Conservation (phyloP, 768 basidiomycete genomes). For the Aureoboletus auriporus region DNA sequence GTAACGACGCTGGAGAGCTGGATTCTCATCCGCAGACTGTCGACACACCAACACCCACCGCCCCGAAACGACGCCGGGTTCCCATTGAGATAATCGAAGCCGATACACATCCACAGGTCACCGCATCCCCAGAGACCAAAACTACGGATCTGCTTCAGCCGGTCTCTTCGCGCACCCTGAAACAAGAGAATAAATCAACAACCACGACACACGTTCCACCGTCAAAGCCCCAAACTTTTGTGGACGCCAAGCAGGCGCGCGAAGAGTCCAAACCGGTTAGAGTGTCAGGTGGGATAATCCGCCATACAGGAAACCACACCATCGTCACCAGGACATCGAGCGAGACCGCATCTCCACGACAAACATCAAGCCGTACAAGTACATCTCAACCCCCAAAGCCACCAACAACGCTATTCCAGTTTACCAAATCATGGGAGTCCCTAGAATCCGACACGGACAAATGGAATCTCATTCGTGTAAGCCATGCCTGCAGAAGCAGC, state of each 20-base stretch:
- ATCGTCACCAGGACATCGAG: slow-evolving; percentile 42
- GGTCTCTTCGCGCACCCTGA: slow-evolving; percentile 35
- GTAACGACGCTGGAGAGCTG: neutral
- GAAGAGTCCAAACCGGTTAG: slow-evolving; percentile 41
- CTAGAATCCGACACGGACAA: slow-evolving; percentile 37
- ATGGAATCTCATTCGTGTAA: slow-evolving; percentile 59
- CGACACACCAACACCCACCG: neutral
- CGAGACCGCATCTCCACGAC: slow-evolving; percentile 3
- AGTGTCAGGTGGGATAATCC: slow-evolving; percentile 73
- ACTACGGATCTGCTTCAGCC: slow-evolving; percentile 32
- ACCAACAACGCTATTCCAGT: slow-evolving; percentile 54
- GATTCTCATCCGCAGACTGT: slow-evolving; percentile 10
- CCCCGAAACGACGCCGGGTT: slow-evolving; percentile 50
- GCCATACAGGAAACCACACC: slow-evolving; percentile 55
- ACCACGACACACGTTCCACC: slow-evolving; percentile 3
- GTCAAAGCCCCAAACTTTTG: slow-evolving; percentile 40
- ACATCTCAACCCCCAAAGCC: slow-evolving; percentile 20
- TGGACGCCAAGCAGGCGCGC: slow-evolving; percentile 56
- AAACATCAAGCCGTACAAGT: slow-evolving; percentile 2
- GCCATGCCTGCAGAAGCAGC: slow-evolving; percentile 19
- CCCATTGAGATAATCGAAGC: slow-evolving; percentile 60
- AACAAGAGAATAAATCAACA: slow-evolving; percentile 14
- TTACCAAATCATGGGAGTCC: slow-evolving; percentile 56
- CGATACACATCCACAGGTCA: slow-evolving; percentile 1
- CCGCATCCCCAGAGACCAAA: slow-evolving; percentile 4